Evolutionary conservation across 2,329 filamentous ascomycete species (phyloP).

Genomic region (Cercospora canescens): DNA sequence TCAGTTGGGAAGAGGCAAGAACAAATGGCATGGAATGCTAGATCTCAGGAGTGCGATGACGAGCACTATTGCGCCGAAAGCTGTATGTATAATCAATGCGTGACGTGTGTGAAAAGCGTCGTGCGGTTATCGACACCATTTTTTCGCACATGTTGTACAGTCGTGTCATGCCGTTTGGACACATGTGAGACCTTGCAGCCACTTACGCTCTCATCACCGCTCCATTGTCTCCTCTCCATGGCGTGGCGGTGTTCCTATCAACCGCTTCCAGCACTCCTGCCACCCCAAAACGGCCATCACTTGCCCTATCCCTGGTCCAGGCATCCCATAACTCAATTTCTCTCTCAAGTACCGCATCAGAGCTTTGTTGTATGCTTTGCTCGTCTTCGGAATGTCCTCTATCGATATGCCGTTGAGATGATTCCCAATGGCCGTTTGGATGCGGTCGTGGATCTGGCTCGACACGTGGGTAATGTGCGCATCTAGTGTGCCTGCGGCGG

Average conservation of each 20-base stretch:
- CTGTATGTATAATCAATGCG: neutral
- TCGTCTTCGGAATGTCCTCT: constrained; percentile 10
- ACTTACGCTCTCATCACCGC: neutral
- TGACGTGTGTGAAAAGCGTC: neutral
- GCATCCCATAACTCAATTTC: constrained; percentile 54
- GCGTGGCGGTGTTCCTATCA: constrained; percentile 24
- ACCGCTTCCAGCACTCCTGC: constrained; percentile 45
- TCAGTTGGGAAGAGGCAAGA: neutral
- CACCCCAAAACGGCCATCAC: constrained; percentile 58
- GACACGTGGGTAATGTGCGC: neutral
- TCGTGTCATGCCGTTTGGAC: no score
- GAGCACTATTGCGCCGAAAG: neutral
- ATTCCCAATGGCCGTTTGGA: neutral
- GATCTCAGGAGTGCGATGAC: neutral
- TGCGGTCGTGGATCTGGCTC: neutral
- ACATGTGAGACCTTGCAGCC: no score
- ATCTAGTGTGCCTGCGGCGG: neutral
- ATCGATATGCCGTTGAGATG: neutral
- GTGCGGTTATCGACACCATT: neutral
- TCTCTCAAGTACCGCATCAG: constrained; percentile 59
- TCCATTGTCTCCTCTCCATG: neutral
- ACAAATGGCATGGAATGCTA: neutral
- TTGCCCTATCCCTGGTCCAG: constrained; percentile 55
- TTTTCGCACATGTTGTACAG: neutral
- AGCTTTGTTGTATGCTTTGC: constrained; percentile 33